Evolutionary conservation across 78 protist genomes (phyloP), one percentile per base, ranked within the genome.

Genomic region (Dictyostelium capitatum): DNA sequence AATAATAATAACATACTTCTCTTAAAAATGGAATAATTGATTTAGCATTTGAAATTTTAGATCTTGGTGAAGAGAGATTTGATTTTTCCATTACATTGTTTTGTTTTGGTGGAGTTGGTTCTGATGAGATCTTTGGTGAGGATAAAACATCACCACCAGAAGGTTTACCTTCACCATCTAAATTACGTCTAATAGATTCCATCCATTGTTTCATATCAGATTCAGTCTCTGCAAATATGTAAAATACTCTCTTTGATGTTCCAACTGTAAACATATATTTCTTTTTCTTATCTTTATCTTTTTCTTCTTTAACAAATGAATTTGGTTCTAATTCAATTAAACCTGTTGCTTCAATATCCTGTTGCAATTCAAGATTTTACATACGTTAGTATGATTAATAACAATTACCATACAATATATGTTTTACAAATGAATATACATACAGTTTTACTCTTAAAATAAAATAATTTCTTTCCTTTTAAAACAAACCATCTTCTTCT

Each of bases 401-500:
- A n/a, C n/a, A n/a, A n/a, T n/a, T n/a, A n/a, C n/a, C n/a, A n/a
- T n/a, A 37, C 43, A 37, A 37, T 2, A 37, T 37, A 37, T n/a
- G 32, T n/a, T 20, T 20, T 28, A 64, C 5, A 28, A 64, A 64
- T 20, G n/a, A 11, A 4, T 9, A 83, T 23, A 84, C 91, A 23
- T 84, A 92, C 96, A 25, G 79, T 79, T 82, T 84, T 92, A 19
- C 30, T 75, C 28, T 87, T 89, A 64, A 85, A 95, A 43, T 95
- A 95, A 59, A 59, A 95, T 65, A 95, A 47, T 37, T 83, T 82
- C 41, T 72, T 95, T 41, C 91, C 96, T 51, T 95, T 95, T n/a
- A 95, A 83, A 28, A 95, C 90, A 80, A 95, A 95, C 90, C 92
- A 95, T 43, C 96, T 79, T 57, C 79, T 84, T 80, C 83, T 89